Evolutionary conservation across 2,329 filamentous ascomycete genomes (phyloP).

Genomic region (Piedraia hortae): DNA sequence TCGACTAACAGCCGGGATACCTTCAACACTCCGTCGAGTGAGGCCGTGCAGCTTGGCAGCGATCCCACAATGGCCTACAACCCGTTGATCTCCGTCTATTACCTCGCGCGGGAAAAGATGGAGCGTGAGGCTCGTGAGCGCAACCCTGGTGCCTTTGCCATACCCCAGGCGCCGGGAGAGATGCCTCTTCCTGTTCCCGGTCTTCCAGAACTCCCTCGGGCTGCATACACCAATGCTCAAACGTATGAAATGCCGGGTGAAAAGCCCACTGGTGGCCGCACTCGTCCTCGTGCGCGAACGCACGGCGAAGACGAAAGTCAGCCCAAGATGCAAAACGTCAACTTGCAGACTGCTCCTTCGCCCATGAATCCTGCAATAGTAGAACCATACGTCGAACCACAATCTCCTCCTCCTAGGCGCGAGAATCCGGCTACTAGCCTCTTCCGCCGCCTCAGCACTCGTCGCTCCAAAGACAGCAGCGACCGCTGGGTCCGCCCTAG

Average conservation of each 20-base stretch:
- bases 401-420: constrained; percentile 36
- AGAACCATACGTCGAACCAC: constrained; percentile 12
- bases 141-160: constrained; percentile 30
- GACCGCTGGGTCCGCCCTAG: constrained; percentile 32
- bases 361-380: constrained; percentile 24
- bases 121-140: constrained; percentile 40
- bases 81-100: constrained; percentile 79
- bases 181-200: constrained; percentile 35
- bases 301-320: constrained; percentile 81
- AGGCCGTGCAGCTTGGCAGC: constrained; percentile 53
- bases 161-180: constrained; percentile 22
- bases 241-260: constrained; percentile 76
- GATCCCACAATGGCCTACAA: constrained; percentile 87
- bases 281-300: constrained; percentile 63
- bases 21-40: constrained; percentile 53
- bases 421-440: constrained; percentile 69
- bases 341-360: constrained; percentile 19
- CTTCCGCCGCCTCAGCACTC: constrained; percentile 71
- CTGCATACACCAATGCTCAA: constrained; percentile 65
- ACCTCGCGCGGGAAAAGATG: constrained; percentile 82
- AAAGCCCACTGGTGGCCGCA: constrained; percentile 56
- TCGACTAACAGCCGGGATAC: constrained; percentile 76
- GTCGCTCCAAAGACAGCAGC: constrained; percentile 35
- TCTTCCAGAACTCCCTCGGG: constrained; percentile 44
- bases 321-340: constrained; percentile 41